A percentile compares a stretch with the other conserved stretches of the same genome.
Evolutionary conservation across 2,329 filamentous ascomycete species (phyloP).

Genomic region (Clonostachys byssicola): DNA sequence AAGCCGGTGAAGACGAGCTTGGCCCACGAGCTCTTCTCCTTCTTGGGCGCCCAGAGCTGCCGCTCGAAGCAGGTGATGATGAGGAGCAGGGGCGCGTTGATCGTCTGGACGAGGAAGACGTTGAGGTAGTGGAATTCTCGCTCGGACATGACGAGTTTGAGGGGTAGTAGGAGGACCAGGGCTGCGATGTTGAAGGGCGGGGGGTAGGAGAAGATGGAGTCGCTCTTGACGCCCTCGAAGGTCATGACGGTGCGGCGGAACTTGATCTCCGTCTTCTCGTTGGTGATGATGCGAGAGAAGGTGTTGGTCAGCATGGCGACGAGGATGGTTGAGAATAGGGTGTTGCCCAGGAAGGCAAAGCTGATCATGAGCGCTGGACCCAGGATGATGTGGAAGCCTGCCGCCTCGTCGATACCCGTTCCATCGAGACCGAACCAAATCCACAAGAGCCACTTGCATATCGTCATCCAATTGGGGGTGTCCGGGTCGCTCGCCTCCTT

Average conservation of each 20-base stretch:
- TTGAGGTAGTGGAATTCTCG: conserved; percentile 70
- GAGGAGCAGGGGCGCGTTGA: conserved; percentile 62
- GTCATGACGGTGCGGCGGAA: conserved; percentile 69
- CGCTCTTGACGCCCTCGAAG: conserved; percentile 70
- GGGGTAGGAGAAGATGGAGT: conserved; percentile 65
- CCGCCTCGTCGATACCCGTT: conserved; percentile 43
- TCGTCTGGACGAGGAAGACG: conserved; percentile 55
- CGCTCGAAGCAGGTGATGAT: conserved; percentile 60
- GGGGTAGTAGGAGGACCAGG: conserved; percentile 56
- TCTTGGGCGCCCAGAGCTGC: conserved; percentile 29
- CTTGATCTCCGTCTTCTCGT: conserved; percentile 66
- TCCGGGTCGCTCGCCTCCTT: neutral
- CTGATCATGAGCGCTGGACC: conserved; percentile 67
- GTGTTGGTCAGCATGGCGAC: conserved; percentile 61
- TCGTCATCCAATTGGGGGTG: conserved; percentile 40
- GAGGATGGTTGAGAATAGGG: conserved; percentile 69
- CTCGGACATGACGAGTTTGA: conserved; percentile 59
- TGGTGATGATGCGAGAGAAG: conserved; percentile 55
- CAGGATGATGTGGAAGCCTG: conserved; percentile 61
- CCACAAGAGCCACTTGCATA: conserved; percentile 75
- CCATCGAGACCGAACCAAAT: conserved; percentile 76
- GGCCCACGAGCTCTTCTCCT: conserved; percentile 6
- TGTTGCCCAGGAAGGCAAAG: conserved; percentile 73
- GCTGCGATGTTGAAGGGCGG: conserved; percentile 69
- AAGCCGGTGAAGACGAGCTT: conserved; percentile 41